Evolutionary conservation across 2,329 filamentous ascomycete genomes (phyloP).

Genomic region (Alternaria ventricosa): DNA sequence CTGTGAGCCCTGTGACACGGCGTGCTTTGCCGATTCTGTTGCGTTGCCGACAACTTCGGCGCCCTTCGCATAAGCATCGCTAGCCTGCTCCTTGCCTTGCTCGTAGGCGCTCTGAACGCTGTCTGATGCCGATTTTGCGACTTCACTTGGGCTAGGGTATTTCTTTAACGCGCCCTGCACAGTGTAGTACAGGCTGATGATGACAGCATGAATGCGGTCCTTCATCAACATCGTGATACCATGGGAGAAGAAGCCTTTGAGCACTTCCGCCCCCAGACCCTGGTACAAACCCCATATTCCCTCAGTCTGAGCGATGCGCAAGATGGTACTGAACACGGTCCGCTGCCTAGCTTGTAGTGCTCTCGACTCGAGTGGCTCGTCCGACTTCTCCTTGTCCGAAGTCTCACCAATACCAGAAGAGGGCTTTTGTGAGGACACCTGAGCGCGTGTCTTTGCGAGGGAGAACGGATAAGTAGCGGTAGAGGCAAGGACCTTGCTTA

Average conservation of each 20-base stretch:
- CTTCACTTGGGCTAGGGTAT: conserved; percentile 50
- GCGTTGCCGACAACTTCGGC: conserved; percentile 34
- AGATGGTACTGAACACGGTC: conserved; percentile 69
- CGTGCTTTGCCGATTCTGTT: conserved; percentile 34
- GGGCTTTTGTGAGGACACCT: conserved; percentile 61
- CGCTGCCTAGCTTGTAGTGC: conserved; percentile 40
- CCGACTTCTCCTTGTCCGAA: conserved; percentile 36
- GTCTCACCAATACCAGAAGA: conserved; percentile 33
- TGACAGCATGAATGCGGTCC: conserved; percentile 73
- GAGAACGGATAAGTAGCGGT: conserved; percentile 84
- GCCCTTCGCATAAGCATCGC: conserved; percentile 29
- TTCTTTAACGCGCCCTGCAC: conserved; percentile 58
- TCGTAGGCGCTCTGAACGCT: conserved; percentile 40
- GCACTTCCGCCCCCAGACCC: conserved; percentile 75
- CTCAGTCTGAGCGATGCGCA: conserved; percentile 65
- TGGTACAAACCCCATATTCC: conserved; percentile 75
- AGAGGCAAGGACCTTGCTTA: conserved; percentile 79
- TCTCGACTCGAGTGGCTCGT: conserved; percentile 24
- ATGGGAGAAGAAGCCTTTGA: conserved; percentile 85
- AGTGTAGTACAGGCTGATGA: conserved; percentile 75
- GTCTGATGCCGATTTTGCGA: conserved; percentile 41
- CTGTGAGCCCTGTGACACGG: conserved; percentile 30
- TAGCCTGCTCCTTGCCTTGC: conserved; percentile 39
- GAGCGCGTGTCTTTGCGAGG: conserved; percentile 80
- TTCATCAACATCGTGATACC: conserved; percentile 89